Evolutionary conservation across 169 alveolate species (phyloP).

Genomic region (Eimeria mitis): DNA sequence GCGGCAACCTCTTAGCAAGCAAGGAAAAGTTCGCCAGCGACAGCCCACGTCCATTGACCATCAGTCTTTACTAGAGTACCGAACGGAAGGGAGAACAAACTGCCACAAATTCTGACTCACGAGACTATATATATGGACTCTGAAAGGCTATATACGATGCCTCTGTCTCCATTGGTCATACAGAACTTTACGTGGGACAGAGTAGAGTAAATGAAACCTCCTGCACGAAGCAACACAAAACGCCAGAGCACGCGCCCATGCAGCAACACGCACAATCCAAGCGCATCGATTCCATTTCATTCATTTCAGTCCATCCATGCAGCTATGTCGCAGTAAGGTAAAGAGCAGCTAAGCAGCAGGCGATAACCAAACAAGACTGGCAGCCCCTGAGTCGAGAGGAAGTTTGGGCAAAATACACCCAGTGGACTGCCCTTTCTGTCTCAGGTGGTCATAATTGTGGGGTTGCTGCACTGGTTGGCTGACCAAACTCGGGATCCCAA

Average conservation of each 20-base stretch:
- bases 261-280: background rate
- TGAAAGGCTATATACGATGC: constrained; percentile 85
- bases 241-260: background rate
- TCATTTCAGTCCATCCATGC: background rate
- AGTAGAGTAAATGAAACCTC: constrained; percentile 86
- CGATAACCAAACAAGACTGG: background rate
- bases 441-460: background rate
- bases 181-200: constrained; percentile 87
- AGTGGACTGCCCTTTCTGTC: background rate
- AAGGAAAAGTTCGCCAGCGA: background rate
- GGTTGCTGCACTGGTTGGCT: background rate
- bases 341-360: background rate
- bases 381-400: background rate
- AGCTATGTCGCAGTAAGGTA: background rate
- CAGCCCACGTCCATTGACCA: background rate
- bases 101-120: constrained; percentile 37
- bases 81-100: background rate
- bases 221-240: background rate
- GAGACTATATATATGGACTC: constrained; percentile 84
- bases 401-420: background rate
- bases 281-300: background rate
- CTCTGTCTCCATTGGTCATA: constrained; percentile 86
- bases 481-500: constrained; percentile 87
- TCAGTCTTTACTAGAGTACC: background rate
- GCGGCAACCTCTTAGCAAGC: background rate